These are phyloP conservation scores for Hamamelis virginiana DNA, from an alignment of 164 flowering plant genomes.

Conservation along the genomic window DNA sequence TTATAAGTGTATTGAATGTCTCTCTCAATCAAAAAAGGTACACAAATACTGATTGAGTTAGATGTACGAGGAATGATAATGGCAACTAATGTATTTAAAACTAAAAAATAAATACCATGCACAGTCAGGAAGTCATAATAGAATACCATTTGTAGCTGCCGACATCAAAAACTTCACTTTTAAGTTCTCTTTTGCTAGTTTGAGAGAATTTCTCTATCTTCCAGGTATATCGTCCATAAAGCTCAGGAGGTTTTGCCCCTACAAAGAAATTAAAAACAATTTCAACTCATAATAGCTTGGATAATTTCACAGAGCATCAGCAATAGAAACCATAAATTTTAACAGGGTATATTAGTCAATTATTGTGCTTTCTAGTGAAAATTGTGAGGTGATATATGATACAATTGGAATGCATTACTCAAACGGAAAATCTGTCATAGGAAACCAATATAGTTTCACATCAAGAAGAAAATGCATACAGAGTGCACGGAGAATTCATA, in stretches of 20 bases:
- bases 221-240: constrained; percentile 80
- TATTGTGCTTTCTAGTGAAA: background rate
- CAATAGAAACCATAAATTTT: background rate
- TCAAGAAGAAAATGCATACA: background rate
- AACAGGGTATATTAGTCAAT: background rate
- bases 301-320: background rate
- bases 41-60: too few species aligned
- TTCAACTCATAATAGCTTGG: background rate
- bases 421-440: background rate
- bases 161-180: constrained; percentile 78
- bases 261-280: constrained; percentile 11
- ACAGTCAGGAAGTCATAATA: background rate
- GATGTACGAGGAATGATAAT: background rate
- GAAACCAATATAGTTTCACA: background rate
- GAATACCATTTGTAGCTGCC: constrained; percentile 89
- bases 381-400: background rate
- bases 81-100: background rate
- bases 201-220: constrained; percentile 81
- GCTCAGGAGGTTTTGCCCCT: constrained; percentile 78
- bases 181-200: constrained; percentile 78
- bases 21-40: too few species aligned
- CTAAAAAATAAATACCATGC: background rate
- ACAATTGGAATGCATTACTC: background rate
- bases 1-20: too few species aligned
- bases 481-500: background rate